Base-by-base conservation (phyloP, 1,284 basidiomycete species). In the Puccinia coronata region DNA sequence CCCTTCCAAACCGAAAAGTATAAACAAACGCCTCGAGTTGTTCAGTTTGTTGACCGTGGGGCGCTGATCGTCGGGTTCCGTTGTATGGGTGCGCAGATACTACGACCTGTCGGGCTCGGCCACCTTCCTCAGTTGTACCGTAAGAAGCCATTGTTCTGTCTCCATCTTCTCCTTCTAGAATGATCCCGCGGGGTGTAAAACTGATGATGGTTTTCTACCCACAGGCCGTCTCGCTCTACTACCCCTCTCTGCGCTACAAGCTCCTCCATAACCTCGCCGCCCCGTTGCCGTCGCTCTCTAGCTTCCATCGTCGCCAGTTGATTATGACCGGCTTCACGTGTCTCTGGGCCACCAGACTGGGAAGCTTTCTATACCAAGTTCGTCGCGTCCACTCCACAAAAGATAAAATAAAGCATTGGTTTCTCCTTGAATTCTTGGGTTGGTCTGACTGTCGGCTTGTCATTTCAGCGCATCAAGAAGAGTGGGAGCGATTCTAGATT, bases 401-500 rank as follows among this genome's bases (percentile, higher is more conserved):
- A 47, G 43, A 47, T 16, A 47, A 8, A 47, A 8, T 8, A 8
- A 16, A 47, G 23, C 28, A 43, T 76, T 47, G 9, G 16, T 16
- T 47, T 16, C 9, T 16, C 43, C 16, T 47, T 47, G 8, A 8
- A 8, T 8, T 47, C 43, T 47, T 16, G 43, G 43, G 43, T 16
- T 47, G n/a, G n/a, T n/a, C n/a, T n/a, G n/a, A n/a, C n/a, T n/a
- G n/a, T n/a, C n/a, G n/a, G n/a, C n/a, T 47, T 43, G 55, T n/a
- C 51, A 49, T 47, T 77, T 16, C 83, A 89, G 88, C 87, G 89
- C 79, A 88, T 90, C 51, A 82, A 88, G 61, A 89, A 88, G 81
- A 86, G 87, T 4, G 89, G 89, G 4, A 87, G 88, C 4, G 92
- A 93, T 85, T 90, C 91, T 11, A 87, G 92, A 23, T 93, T 93